phyloP scores from a whole-genome alignment of 768 basidiomycete species.

The Tricholoma flavovirens region DNA sequence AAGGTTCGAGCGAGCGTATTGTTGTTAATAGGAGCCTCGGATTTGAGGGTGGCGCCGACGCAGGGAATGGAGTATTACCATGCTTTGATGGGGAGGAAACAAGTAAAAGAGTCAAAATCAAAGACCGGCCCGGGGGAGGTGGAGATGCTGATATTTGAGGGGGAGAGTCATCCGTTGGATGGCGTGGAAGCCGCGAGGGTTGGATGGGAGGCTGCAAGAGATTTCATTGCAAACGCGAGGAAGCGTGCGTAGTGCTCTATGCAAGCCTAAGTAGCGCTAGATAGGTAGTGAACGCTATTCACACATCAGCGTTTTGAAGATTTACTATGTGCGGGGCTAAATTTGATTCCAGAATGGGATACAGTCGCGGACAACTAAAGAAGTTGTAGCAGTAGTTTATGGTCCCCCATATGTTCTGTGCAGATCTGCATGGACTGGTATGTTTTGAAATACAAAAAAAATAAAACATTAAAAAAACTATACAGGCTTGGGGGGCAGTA shows the following conservation, averaged over 20 bases:
- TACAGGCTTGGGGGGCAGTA: too few relatives aligned
- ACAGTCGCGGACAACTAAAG: too few relatives aligned
- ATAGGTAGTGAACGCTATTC: too few relatives aligned
- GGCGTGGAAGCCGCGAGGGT: constrained; percentile 56
- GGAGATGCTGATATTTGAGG: constrained; percentile 56
- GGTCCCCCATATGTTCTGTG: too few relatives aligned
- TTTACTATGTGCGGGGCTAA: too few relatives aligned
- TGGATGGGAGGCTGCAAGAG: constrained; percentile 43
- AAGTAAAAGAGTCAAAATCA: background rate
- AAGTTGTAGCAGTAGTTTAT: too few relatives aligned
- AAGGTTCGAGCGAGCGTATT: constrained; percentile 48
- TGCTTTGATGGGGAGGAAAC: constrained; percentile 43
- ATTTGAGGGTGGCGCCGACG: constrained; percentile 55
- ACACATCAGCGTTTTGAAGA: too few relatives aligned
- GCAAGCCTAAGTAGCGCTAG: too few relatives aligned
- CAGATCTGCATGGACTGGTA: too few relatives aligned
- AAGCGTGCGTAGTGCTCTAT: background rate
- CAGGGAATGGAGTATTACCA: constrained; percentile 65
- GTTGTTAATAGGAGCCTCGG: constrained; percentile 53
- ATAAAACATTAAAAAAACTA: too few relatives aligned
- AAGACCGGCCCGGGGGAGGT: constrained; percentile 29
- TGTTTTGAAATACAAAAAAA: too few relatives aligned
- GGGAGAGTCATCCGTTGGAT: constrained; percentile 59
- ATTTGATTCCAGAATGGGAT: too few relatives aligned
- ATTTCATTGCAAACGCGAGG: constrained; percentile 37